Evolutionary conservation across 805 yeast genomes (phyloP), one percentile per base, ranked within the genome.

Genomic region (Kodamaea neixiangensis): DNA sequence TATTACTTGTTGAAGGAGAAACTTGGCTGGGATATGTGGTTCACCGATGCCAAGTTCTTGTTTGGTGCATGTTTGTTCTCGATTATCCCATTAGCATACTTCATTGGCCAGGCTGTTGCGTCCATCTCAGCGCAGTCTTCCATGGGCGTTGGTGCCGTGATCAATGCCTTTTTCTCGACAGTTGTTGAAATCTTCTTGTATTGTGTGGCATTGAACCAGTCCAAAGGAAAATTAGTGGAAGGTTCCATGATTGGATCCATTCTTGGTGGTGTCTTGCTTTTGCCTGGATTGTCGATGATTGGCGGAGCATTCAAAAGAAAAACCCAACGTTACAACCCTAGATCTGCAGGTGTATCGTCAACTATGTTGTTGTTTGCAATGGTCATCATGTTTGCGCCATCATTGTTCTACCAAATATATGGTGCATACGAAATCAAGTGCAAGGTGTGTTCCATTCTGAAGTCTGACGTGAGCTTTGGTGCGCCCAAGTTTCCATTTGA

Each of bases 51-150:
- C 15, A 75, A 84, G 0, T 68, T 84, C 18, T 79, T 90, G 41
- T 94, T 94, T 61, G 74, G 82, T 42, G 70, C 90, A 14, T 87
- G 97, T 65, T 71, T 94, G 51, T 76, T 87, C 45, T 88, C 97
- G 1, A 89, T 94, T 52, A 81, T 94, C 34, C 99, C 99, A 5
- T 75, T 94, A 57, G 98, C 99, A 0, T 93, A 94, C 65, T 94
- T 91, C 69, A 92, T 94, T 59, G 99, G 99, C 3, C 98, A 93
- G 68, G 98, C 98, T 5, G 99, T 94, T n/a, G 99, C 99, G 0
- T 92, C 98, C 2, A 94, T 94, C 52, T 88, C 97, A 5, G 98
- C 99, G 0, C 99, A 94, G 71, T 89, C 97, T 0, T 92, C 97
- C 0, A 94, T 94, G 99, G 97, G 98, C 22, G 84, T 94, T 53